These are phyloP conservation scores for Castanea sativa DNA, from an alignment of 306 rosid genomes.

Conservation along the genomic window DNA sequence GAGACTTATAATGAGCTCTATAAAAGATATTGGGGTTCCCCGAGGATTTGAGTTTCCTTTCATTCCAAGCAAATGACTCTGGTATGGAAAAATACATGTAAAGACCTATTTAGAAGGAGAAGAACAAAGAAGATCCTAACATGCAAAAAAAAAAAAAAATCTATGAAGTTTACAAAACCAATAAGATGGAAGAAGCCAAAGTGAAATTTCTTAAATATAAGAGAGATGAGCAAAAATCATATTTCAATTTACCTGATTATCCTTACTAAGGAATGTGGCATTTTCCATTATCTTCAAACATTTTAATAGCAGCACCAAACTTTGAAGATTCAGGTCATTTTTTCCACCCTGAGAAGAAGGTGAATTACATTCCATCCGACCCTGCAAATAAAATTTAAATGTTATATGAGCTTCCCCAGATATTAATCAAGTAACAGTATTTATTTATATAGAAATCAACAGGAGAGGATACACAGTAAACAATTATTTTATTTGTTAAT, in stretches of 20 bases:
- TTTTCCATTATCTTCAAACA: constrained; percentile 99
- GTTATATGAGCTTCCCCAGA: constrained; percentile 13
- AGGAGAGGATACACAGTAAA: neutral
- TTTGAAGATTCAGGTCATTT: constrained; percentile 38
- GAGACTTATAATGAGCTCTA: constrained; percentile 63
- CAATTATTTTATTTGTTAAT: neutral
- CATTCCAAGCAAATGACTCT: constrained; percentile 90
- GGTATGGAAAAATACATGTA: constrained; percentile 28
- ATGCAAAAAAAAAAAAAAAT: constrained; percentile 6
- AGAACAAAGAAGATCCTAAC: constrained; percentile 8
- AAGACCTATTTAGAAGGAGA: constrained; percentile 20
- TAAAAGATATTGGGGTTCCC: constrained; percentile 46
- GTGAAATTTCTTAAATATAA: neutral
- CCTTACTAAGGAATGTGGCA: constrained; percentile 86
- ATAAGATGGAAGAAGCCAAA: constrained; percentile 4
- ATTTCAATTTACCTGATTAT: constrained; percentile 68
- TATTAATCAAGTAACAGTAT: constrained; percentile 4
- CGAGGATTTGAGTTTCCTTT: constrained; percentile 47
- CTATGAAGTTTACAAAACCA: neutral
- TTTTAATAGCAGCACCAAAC: constrained; percentile 59
- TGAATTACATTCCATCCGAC: constrained; percentile 41
- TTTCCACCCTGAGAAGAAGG: constrained; percentile 45
- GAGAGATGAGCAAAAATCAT: constrained; percentile 5
- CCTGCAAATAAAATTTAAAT: constrained; percentile 44
- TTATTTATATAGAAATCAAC: neutral